Percentiles rank a stretch among this genome's conserved stretches.
Evolutionary conservation across 1,139 yeast genomes (phyloP).

Genomic region (Geotrichum macrosporum): DNA sequence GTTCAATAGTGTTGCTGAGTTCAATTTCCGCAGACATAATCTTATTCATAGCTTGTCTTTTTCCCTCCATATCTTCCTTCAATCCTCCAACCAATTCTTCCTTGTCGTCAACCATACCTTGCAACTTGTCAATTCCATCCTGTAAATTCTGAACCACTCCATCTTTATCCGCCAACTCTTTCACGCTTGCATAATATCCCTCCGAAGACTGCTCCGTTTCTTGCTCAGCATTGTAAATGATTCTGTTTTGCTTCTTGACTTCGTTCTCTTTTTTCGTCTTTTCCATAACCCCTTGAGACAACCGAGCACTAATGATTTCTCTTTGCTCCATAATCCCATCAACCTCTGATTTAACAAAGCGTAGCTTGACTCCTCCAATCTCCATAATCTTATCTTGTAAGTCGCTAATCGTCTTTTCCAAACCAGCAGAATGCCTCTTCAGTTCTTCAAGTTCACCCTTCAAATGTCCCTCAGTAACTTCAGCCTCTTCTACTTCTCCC

Average conservation of each 20-base stretch:
- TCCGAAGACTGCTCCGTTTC: conserved; percentile 32
- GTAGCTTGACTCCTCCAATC: conserved; percentile 84
- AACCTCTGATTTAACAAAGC: conserved; percentile 76
- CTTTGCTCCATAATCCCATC: conserved; percentile 68
- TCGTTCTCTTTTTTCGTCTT: conserved; percentile 65
- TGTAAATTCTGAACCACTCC: conserved; percentile 26
- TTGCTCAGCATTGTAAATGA: conserved; percentile 44
- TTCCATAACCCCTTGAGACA: conserved; percentile 59
- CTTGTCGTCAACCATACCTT: conserved; percentile 34
- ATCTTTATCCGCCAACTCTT: conserved; percentile 26
- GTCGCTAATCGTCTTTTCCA: conserved; percentile 54
- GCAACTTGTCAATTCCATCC: conserved; percentile 37
- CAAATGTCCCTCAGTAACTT: conserved; percentile 39
- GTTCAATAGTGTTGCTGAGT: conserved; percentile 60
- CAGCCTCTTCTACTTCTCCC: conserved; percentile 40
- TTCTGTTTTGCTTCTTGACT: conserved; percentile 50
- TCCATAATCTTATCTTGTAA: conserved; percentile 79
- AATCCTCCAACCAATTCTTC: conserved; percentile 41
- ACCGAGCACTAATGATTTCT: conserved; percentile 55
- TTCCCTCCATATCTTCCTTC: conserved; percentile 48
- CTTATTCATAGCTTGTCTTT: conserved; percentile 53
- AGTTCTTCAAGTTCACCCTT: conserved; percentile 44
- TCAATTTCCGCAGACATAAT: conserved; percentile 69
- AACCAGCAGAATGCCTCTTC: conserved; percentile 52
- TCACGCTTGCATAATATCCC: conserved; percentile 38